Evolutionary conservation across 768 basidiomycete species (phyloP).

Genomic region (Dentipellis sp.): DNA sequence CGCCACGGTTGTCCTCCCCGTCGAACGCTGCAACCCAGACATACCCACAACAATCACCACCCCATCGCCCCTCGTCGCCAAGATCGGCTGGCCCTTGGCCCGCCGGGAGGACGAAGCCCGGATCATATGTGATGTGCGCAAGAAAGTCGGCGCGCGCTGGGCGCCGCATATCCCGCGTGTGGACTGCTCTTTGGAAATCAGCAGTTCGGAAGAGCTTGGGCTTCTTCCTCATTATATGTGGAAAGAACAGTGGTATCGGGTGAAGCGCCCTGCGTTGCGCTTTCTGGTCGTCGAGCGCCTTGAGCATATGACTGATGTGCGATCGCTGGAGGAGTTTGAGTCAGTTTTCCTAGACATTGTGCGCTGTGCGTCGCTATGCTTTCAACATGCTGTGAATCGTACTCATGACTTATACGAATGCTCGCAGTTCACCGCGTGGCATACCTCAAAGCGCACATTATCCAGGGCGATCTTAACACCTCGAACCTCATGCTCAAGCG

Average conservation of each 20-base stretch:
- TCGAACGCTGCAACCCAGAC: background rate
- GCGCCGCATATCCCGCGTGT: background rate
- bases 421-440: background rate
- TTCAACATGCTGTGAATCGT: background rate
- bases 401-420: background rate
- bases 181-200: background rate
- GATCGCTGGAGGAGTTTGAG: background rate
- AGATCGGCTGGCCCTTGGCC: background rate
- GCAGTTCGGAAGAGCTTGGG: background rate
- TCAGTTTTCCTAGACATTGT: background rate
- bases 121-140: background rate
- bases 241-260: too few relatives aligned
- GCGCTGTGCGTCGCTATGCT: background rate
- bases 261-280: background rate
- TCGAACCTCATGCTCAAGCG: background rate
- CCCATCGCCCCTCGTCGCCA: background rate
- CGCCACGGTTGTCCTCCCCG: background rate
- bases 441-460: background rate
- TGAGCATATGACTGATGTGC: background rate
- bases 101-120: background rate
- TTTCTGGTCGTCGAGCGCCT: background rate
- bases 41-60: too few relatives aligned
- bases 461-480: background rate
- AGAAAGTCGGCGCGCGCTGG: background rate
- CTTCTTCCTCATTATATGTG: too few relatives aligned